Percentiles rank a stretch among this genome's conserved stretches.
Conservation (phyloP, 2,329 filamentous ascomycete species). For the Arthrobotrys conoides region DNA sequence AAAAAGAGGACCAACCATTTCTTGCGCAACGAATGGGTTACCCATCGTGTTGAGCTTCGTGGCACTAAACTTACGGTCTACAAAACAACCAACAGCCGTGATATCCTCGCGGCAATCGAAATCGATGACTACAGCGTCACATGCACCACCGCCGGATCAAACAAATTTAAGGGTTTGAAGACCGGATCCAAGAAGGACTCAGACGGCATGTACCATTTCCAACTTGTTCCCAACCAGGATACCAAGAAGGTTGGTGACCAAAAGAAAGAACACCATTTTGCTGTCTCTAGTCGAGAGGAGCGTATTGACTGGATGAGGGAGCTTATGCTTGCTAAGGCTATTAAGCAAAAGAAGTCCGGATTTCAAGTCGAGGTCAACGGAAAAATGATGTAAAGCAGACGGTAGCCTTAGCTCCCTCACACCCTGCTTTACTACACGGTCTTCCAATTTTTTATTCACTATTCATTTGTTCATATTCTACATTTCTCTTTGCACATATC, state of each 20-base stretch:
- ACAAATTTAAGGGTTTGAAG: slow-evolving; percentile 85
- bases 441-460: not conserved
- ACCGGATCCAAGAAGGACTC: slow-evolving; percentile 74
- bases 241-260: slow-evolving; percentile 70
- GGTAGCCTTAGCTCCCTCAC: not conserved
- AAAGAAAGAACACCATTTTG: slow-evolving; percentile 84
- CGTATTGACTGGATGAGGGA: slow-evolving; percentile 98
- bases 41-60: slow-evolving; percentile 88
- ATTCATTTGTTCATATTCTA: slow-evolving; percentile 57
- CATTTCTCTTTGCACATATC: slow-evolving; percentile 45
- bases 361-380: slow-evolving; percentile 87
- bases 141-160: slow-evolving; percentile 81
- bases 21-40: slow-evolving; percentile 94
- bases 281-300: slow-evolving; percentile 87
- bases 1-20: slow-evolving; percentile 92
- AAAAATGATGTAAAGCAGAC: slow-evolving; percentile 75
- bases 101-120: slow-evolving; percentile 71
- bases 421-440: not conserved
- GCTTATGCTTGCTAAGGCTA: slow-evolving; percentile 89
- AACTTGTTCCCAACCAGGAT: slow-evolving; percentile 80
- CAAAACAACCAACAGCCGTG: slow-evolving; percentile 67
- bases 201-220: slow-evolving; percentile 82
- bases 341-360: slow-evolving; percentile 85
- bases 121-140: slow-evolving; percentile 90
- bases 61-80: slow-evolving; percentile 83